Evolutionary conservation across 352 stramenopile species (phyloP), one percentile per base, ranked within the genome.

Genomic region (Thraustotheca clavata): DNA sequence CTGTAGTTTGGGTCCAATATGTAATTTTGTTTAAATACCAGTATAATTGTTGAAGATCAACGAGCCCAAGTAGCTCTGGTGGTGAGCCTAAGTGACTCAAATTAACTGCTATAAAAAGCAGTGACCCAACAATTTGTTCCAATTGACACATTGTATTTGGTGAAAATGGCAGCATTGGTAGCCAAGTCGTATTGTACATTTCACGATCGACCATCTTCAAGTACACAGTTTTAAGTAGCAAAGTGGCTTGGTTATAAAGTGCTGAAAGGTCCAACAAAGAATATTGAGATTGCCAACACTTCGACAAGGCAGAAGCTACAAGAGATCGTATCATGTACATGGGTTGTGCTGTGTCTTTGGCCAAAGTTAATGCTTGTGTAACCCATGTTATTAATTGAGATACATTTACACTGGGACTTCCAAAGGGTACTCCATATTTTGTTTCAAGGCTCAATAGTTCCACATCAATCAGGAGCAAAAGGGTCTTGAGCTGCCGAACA

Each of bases 171-270:
- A 65, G 57, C 57, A 55, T 26, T 27, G 40, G 57, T 9, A 20
- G 11, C 43, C 43, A 65, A 40, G 20, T 38, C 55, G 38, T 62
- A n/a, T 47, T n/a, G n/a, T n/a, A n/a, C n/a, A n/a, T n/a, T n/a
- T n/a, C n/a, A n/a, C 31, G 20, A 62, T 43, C 38, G 57, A 55
- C 22, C 81, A 80, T 4, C 2, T 83, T 79, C 14, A 94, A 77
- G 57, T 88, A 94, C 0, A 92, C 79, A 0, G 78, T 79, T 27
- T 91, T 88, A 49, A 91, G 70, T 20, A 91, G 59, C 46, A 77
- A 76, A 38, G 91, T 77, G 7, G 78, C 80, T 67, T 94, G 77
- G 24, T 94, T 83, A 79, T 80, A 92, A 4, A 43, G 20, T 12
- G 4, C 14, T 27, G 27, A 26, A 4, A 62, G 16, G 24, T 62